Conservation (phyloP, 805 yeast species). For the Spathaspora sp. region DNA sequence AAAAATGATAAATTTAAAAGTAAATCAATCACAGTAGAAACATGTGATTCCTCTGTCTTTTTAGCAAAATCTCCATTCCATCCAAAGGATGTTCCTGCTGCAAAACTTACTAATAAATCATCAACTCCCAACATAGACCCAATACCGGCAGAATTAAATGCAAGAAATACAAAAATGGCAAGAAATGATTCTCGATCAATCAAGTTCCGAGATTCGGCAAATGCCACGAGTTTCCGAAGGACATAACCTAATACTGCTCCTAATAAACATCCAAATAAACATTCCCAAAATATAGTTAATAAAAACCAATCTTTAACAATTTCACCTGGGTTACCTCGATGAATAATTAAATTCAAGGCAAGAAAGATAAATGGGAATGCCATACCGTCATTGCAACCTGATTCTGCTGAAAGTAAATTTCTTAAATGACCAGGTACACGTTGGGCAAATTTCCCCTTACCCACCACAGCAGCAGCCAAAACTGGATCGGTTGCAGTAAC, state of each 20-base stretch:
- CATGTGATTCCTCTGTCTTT: constrained; percentile 80
- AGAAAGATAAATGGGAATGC: constrained; percentile 86
- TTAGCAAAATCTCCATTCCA: constrained; percentile 91
- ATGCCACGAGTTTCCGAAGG: constrained; percentile 67
- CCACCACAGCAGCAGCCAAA: constrained; percentile 91
- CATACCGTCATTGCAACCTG: constrained; percentile 94
- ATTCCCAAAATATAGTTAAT: constrained; percentile 75
- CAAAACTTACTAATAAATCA: constrained; percentile 82
- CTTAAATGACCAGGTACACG: constrained; percentile 92
- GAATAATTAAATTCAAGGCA: constrained; percentile 64
- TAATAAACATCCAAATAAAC: constrained; percentile 71
- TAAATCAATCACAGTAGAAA: constrained; percentile 86
- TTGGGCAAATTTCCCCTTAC: constrained; percentile 87
- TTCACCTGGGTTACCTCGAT: constrained; percentile 59
- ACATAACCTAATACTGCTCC: constrained; percentile 71
- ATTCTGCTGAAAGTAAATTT: constrained; percentile 77
- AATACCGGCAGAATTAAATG: constrained; percentile 83
- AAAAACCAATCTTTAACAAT: constrained; percentile 80
- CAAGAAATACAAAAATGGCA: constrained; percentile 76
- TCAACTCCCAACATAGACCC: constrained; percentile 88
- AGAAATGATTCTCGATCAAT: constrained; percentile 88
- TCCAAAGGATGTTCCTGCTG: constrained; percentile 90
- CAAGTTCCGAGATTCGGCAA: constrained; percentile 63
- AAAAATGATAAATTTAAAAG: constrained; percentile 80
- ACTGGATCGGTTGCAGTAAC: constrained; percentile 96